Conservation (phyloP, 2,329 filamentous ascomycete species). For the Alternaria gansuensis region DNA sequence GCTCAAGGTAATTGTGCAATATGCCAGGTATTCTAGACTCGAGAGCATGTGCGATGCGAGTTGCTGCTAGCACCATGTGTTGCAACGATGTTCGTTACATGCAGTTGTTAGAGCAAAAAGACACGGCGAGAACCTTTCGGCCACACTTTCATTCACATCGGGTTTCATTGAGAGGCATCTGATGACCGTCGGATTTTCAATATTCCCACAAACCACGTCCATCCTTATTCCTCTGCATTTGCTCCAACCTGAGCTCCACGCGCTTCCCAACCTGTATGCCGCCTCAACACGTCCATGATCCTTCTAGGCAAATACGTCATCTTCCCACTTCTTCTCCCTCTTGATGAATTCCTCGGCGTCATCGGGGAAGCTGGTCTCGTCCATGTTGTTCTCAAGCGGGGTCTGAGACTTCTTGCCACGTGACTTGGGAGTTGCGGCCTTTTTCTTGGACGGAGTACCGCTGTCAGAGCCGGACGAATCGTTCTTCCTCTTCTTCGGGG, state of each 20-base stretch:
- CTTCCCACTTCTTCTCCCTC: constrained; percentile 21
- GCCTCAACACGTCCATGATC: neutral
- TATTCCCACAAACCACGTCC: neutral
- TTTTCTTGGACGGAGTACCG: constrained; percentile 34
- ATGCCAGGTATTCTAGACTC: neutral
- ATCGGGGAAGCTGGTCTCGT: constrained; percentile 13
- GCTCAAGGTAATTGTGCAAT: neutral
- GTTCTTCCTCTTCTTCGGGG: constrained; percentile 21
- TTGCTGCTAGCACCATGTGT: neutral
- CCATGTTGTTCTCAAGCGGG: neutral
- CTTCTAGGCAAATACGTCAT: constrained; percentile 4
- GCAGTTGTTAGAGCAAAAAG: too few species aligned
- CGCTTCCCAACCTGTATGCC: neutral
- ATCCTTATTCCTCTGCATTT: neutral
- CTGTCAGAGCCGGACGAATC: constrained; percentile 15
- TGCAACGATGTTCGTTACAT: neutral
- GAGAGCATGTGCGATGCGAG: neutral
- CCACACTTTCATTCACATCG: neutral
- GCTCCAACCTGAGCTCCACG: neutral
- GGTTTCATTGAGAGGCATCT: neutral
- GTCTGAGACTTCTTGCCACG: constrained; percentile 22
- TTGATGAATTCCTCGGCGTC: constrained; percentile 29
- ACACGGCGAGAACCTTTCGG: too few species aligned
- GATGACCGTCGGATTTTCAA: neutral
- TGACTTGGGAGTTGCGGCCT: constrained; percentile 25